phyloP scores from a whole-genome alignment of 768 basidiomycete species.

The Filobasidium wieringae region DNA sequence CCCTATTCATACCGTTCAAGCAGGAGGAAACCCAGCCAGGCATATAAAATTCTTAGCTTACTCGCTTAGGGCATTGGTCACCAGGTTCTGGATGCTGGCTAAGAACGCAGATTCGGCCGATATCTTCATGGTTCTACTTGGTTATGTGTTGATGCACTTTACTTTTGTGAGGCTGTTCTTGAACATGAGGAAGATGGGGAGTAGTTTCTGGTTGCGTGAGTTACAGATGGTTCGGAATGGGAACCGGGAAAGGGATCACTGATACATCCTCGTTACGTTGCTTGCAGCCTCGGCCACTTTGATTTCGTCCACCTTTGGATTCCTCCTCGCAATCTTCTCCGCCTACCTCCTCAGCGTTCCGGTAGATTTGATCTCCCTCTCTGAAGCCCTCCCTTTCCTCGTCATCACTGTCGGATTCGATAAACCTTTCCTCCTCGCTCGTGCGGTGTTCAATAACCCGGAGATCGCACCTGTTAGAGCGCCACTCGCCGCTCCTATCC shows the following conservation, averaged over 20 bases:
- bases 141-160: slow-evolving; percentile 88
- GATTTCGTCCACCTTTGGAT: slow-evolving; percentile 65
- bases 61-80: slow-evolving; percentile 58
- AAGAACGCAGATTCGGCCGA: slow-evolving; percentile 94
- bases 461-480: slow-evolving; percentile 39
- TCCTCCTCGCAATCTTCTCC: slow-evolving; percentile 69
- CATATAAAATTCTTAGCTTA: slow-evolving; percentile 82
- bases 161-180: slow-evolving; percentile 86
- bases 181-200: slow-evolving; percentile 74
- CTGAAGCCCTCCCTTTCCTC: slow-evolving; percentile 92
- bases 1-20: slow-evolving; percentile 26
- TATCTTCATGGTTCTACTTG: slow-evolving; percentile 82
- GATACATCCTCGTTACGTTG: no score
- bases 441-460: slow-evolving; percentile 76
- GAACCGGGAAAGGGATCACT: no score
- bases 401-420: slow-evolving; percentile 98
- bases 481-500: slow-evolving; percentile 17
- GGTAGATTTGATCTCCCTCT: slow-evolving; percentile 82
- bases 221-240: slow-evolving; percentile 1
- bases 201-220: slow-evolving; percentile 54
- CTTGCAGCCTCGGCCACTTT: slow-evolving; percentile 54
- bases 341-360: slow-evolving; percentile 66
- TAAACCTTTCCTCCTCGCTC: slow-evolving; percentile 83
- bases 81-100: slow-evolving; percentile 75
- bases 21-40: slow-evolving; percentile 48